Evolutionary conservation across 805 yeast species (phyloP), one percentile per base, ranked within the genome.

Genomic region (Hanseniaspora singularis): DNA sequence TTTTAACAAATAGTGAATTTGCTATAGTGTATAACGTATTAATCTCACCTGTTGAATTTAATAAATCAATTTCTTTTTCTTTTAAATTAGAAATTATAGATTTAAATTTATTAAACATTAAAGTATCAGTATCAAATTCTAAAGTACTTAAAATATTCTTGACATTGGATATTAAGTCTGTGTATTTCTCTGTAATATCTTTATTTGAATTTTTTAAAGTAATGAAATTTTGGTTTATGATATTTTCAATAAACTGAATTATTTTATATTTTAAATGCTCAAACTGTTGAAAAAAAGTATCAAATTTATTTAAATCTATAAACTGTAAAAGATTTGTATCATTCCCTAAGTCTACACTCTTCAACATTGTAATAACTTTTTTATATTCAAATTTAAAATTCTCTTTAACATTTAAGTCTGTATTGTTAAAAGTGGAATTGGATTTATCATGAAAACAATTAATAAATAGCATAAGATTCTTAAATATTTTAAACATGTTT

Each of bases 201-300:
- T 27, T 12, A 3, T 33, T 15, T 8, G 39, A 28, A 12, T 9
- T 31, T 9, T 4, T 14, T 11, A 41, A 11, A 9, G 30, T 37
- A 14, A 27, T n/a, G 23, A 7, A 36, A 4, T 31, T 22, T 1
- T 37, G 16, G 2, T 28, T 14, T 2, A 37, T 16, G 15, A 44
- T 44, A n/a, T 30, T 54, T 39, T 8, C 55, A 44, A 57, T 50
- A 33, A 51, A 54, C 38, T 48, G 57, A 37, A 46, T 47, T 5
- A 54, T 53, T 26, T 49, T 46, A 38, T 26, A 53, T 14, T 41
- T 53, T 15, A 55, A 49, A 14, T 46, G 42, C n/a, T 51, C 52
- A 1, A 66, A 59, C 16, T 58, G 62, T 1, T 51, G 41, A 0
- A 78, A 65, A 16, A 61, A 55, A 1, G 50, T 33, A 18, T 56